These are phyloP conservation scores for Vigna angularis DNA, from an alignment of 306 rosid species.

Conservation along the genomic window DNA sequence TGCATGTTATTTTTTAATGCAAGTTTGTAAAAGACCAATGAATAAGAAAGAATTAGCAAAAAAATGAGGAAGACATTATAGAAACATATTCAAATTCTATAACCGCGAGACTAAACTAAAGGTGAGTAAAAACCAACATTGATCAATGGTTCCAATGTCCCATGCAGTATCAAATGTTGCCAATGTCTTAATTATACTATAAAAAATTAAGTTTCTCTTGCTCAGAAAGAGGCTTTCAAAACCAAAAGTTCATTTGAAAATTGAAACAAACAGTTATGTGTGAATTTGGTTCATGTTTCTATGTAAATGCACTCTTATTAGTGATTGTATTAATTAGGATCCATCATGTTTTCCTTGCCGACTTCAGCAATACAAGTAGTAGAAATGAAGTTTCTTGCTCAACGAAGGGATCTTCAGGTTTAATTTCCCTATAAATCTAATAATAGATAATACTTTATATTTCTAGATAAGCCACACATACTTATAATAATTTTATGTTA, in stretches of 20 bases:
- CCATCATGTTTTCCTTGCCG: constrained; percentile 53
- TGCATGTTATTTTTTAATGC: constrained; percentile 41
- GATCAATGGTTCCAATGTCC: constrained; percentile 13
- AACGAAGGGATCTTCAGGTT: constrained; percentile 95
- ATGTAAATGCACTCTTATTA: background rate
- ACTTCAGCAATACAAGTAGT: constrained; percentile 97
- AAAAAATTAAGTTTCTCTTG: no score
- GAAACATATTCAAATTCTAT: constrained; percentile 79
- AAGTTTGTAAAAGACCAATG: constrained; percentile 98
- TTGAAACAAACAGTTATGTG: background rate
- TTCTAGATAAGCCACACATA: background rate
- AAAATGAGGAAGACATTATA: constrained; percentile 94
- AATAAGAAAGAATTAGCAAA: constrained; percentile 92
- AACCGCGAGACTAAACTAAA: constrained; percentile 94
- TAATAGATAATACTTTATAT: background rate
- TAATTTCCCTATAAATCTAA: constrained; percentile 11
- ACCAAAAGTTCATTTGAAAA: no score
- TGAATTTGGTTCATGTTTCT: background rate
- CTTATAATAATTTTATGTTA: background rate
- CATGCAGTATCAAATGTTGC: background rate
- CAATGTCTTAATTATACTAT: no score
- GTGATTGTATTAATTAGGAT: constrained; percentile 13
- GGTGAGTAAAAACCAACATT: constrained; percentile 51
- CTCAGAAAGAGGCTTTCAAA: no score
- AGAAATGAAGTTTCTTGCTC: constrained; percentile 98